Conservation (phyloP, 2,329 filamentous ascomycete species). For the Plenodomus tracheiphilus region DNA sequence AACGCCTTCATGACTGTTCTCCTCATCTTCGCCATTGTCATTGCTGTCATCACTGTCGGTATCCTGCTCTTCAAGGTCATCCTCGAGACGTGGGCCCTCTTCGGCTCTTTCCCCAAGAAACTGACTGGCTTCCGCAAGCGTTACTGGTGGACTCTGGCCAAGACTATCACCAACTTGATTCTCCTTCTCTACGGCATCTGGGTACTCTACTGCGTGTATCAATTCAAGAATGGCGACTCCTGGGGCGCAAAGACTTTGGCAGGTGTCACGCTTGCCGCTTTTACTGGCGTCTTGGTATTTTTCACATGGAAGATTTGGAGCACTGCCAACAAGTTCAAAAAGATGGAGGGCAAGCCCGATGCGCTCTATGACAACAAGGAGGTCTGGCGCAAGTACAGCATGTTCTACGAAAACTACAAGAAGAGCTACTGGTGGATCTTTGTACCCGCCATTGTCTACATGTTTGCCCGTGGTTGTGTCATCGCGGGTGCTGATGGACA, state of each 20-base stretch:
- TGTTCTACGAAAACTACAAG: constrained; percentile 97
- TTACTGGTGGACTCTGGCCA: constrained; percentile 91
- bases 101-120: constrained; percentile 78
- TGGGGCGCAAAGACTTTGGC: constrained; percentile 89
- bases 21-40: constrained; percentile 82
- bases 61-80: constrained; percentile 90
- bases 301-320: constrained; percentile 84
- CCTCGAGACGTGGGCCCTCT: constrained; percentile 88
- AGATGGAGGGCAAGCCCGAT: constrained; percentile 70
- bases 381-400: constrained; percentile 91
- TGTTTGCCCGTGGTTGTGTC: constrained; percentile 84
- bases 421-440: constrained; percentile 98
- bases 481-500: constrained; percentile 85
- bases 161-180: constrained; percentile 87
- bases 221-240: constrained; percentile 91
- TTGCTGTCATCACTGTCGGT: constrained; percentile 80
- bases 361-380: constrained; percentile 86
- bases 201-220: constrained; percentile 94
- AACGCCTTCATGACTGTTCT: constrained; percentile 98
- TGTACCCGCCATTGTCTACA: constrained; percentile 84
- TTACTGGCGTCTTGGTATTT: constrained; percentile 78
- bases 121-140: constrained; percentile 87
- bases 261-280: constrained; percentile 75
- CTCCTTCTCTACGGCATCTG: constrained; percentile 91
- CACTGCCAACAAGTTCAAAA: constrained; percentile 74